A percentile compares a stretch with the other conserved stretches of the same genome.
phyloP scores from a whole-genome alignment of 805 yeast genomes.

The Priceomyces castillae region DNA sequence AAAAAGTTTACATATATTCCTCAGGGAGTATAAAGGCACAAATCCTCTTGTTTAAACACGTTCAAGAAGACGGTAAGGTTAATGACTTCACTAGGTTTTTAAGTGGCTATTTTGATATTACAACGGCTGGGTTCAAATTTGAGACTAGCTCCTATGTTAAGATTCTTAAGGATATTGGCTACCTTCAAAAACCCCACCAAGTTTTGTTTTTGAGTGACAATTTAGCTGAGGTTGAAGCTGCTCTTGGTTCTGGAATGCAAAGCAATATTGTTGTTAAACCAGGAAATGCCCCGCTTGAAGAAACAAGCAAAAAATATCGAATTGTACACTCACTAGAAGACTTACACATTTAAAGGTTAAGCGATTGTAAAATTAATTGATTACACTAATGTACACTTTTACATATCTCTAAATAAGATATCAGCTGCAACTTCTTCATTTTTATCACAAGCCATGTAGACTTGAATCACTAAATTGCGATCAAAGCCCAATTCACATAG shows the following conservation, averaged over 20 bases:
- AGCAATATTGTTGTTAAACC: slow-evolving; percentile 64
- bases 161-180: slow-evolving; percentile 48
- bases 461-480: slow-evolving; percentile 81
- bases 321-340: slow-evolving; percentile 19
- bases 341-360: slow-evolving; percentile 4
- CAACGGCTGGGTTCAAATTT: slow-evolving; percentile 73
- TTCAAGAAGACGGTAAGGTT: slow-evolving; percentile 31
- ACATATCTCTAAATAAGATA: slow-evolving; percentile 61
- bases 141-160: slow-evolving; percentile 54
- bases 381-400: slow-evolving; percentile 15
- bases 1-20: slow-evolving; percentile 68
- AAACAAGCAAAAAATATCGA: slow-evolving; percentile 27
- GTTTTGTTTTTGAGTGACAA: slow-evolving; percentile 80
- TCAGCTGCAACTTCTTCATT: slow-evolving; percentile 97
- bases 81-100: slow-evolving; percentile 54
- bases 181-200: slow-evolving; percentile 21
- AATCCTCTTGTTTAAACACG: slow-evolving; percentile 68
- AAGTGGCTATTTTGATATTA: slow-evolving; percentile 78
- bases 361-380: not conserved
- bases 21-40: slow-evolving; percentile 91
- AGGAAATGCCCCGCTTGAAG: slow-evolving; percentile 60
- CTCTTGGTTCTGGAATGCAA: slow-evolving; percentile 59
- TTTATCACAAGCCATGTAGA: slow-evolving; percentile 96
- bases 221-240: slow-evolving; percentile 73
- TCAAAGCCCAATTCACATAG: slow-evolving; percentile 93